phyloP scores from a whole-genome alignment of 441 rosid genomes.

The Aleurites moluccanus region DNA sequence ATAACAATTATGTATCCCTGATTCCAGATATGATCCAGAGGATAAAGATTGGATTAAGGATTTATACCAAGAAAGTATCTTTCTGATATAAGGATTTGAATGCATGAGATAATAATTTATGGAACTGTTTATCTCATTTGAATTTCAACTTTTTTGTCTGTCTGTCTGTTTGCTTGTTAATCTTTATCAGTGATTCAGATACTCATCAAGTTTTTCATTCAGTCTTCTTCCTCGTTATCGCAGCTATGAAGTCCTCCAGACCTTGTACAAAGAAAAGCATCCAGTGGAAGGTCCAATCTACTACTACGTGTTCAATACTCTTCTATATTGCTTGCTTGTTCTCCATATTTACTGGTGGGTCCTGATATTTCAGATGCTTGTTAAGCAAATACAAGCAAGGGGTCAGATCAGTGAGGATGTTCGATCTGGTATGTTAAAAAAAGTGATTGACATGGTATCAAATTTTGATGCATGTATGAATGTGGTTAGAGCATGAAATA shows the following conservation, averaged over 20 bases:
- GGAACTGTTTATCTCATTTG: background rate
- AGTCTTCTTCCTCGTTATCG: constrained; percentile 12
- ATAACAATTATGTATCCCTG: background rate
- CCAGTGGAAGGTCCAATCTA: constrained; percentile 67
- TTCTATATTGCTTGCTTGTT: constrained; percentile 77
- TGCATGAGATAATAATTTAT: background rate
- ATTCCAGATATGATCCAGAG: constrained; percentile 13
- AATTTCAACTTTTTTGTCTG: constrained; percentile 2
- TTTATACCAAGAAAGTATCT: background rate
- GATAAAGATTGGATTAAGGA: constrained; percentile 7
- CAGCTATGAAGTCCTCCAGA: constrained; percentile 82
- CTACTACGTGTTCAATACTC: constrained; percentile 85
- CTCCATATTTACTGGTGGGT: constrained; percentile 99
- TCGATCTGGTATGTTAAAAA: constrained; percentile 71
- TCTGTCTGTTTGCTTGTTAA: background rate
- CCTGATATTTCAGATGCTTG: constrained; percentile 89
- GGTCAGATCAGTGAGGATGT: constrained; percentile 95
- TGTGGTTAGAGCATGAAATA: background rate
- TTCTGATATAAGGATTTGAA: background rate
- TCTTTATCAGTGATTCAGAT: background rate
- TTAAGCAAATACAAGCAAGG: constrained; percentile 85
- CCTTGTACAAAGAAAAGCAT: constrained; percentile 69
- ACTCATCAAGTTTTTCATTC: background rate
- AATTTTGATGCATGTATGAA: background rate
- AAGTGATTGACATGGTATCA: background rate